A percentile compares a stretch with the other conserved stretches of the same genome.
phyloP scores from a whole-genome alignment of 108 stramenopile genomes.

The Ochromonas danica region DNA sequence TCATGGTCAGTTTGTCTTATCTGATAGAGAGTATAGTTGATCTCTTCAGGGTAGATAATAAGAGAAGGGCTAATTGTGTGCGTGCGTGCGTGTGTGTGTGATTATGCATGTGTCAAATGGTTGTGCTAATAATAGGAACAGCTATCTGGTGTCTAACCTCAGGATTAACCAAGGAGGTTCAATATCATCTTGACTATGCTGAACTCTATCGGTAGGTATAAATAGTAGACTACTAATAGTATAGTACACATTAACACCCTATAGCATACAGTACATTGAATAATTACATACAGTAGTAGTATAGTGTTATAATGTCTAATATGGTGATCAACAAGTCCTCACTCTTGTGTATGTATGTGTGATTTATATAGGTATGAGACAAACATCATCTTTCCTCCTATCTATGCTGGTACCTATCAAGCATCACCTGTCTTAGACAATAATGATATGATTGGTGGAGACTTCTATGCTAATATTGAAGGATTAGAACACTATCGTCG shows the following conservation, averaged over 20 bases:
- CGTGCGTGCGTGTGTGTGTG: too few species aligned
- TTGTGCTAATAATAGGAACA: not conserved
- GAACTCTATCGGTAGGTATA: constrained; percentile 65
- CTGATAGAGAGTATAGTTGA: too few species aligned
- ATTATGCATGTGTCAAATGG: too few species aligned
- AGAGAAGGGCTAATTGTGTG: too few species aligned
- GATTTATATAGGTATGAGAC: constrained; percentile 41
- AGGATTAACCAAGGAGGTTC: constrained; percentile 40
- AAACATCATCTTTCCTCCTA: constrained; percentile 70
- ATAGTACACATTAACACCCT: too few species aligned
- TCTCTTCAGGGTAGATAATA: too few species aligned
- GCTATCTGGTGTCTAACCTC: constrained; percentile 32
- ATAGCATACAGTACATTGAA: too few species aligned
- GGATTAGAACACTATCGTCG: constrained; percentile 68
- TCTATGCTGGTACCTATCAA: constrained; percentile 74
- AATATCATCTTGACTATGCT: constrained; percentile 79
- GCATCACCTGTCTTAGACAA: constrained; percentile 23
- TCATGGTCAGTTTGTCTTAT: constrained; percentile 1
- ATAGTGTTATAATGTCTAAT: too few species aligned
- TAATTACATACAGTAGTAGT: too few species aligned
- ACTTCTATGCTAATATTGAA: constrained; percentile 62
- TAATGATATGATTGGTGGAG: constrained; percentile 65
- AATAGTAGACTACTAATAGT: too few species aligned
- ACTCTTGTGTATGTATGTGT: too few species aligned
- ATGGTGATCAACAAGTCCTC: too few species aligned